These are phyloP conservation scores for Ascosphaera apis DNA, from an alignment of 2,329 filamentous ascomycete species.

Conservation along the genomic window DNA sequence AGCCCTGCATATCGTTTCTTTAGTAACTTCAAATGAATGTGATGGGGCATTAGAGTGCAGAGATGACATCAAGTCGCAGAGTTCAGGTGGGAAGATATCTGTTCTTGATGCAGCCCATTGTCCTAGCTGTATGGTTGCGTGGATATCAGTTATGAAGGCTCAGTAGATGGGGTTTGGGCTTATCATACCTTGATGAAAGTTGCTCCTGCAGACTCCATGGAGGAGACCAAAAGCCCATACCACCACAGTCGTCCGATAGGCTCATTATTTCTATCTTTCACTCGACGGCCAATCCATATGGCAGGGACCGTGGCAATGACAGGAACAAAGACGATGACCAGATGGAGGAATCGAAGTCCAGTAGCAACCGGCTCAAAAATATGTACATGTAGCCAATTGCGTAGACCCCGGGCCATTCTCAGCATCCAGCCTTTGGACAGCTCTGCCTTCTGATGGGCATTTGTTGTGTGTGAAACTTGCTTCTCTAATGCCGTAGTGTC, in stretches of 20 bases:
- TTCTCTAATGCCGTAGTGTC: too few species aligned
- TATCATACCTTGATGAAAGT: slow-evolving; percentile 74
- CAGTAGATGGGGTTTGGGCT: not conserved
- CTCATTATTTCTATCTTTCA: slow-evolving; percentile 45
- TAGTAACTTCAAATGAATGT: slow-evolving; percentile 62
- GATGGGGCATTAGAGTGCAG: slow-evolving; percentile 87
- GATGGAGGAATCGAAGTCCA: slow-evolving; percentile 63
- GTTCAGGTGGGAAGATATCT: slow-evolving; percentile 82
- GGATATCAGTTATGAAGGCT: not conserved
- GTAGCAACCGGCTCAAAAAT: slow-evolving; percentile 60
- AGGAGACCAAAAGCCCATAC: slow-evolving; percentile 67
- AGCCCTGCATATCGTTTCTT: slow-evolving; percentile 53
- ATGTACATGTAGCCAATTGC: slow-evolving; percentile 7
- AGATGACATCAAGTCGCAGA: slow-evolving; percentile 85
- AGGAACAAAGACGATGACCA: slow-evolving; percentile 74
- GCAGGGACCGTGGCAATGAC: slow-evolving; percentile 59
- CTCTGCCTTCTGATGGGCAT: too few species aligned
- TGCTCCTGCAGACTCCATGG: slow-evolving; percentile 83
- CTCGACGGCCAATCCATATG: slow-evolving; percentile 53
- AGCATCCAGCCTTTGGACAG: too few species aligned
- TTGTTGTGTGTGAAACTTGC: too few species aligned
- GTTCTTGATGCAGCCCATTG: slow-evolving; percentile 96
- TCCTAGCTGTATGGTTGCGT: slow-evolving; percentile 37
- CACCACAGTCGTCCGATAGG: slow-evolving; percentile 72
- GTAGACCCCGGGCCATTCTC: too few species aligned